These are phyloP conservation scores for Beauveria asiatica DNA, from an alignment of 2,329 filamentous ascomycete species.

Conservation along the genomic window DNA sequence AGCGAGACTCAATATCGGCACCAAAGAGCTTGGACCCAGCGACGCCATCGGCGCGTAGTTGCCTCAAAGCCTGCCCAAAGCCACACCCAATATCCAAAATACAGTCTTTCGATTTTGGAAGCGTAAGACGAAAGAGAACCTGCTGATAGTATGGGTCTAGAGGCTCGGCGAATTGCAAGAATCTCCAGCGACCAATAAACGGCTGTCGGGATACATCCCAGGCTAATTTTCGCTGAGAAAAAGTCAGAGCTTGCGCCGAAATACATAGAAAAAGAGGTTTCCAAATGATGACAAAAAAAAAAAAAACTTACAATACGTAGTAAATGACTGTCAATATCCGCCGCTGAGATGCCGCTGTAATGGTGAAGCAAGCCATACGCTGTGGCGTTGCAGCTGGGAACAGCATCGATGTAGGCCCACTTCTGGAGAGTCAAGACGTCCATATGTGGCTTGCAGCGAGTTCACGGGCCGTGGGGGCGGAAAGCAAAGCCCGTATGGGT, in stretches of 20 bases:
- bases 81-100: conserved; percentile 44
- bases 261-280: neutral
- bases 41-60: conserved; percentile 42
- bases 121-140: conserved; percentile 32
- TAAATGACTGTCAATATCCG: conserved; percentile 28
- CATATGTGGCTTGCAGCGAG: conserved; percentile 18
- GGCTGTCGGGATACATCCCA: conserved; percentile 37
- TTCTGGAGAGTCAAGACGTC: conserved; percentile 26
- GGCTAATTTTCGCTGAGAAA: conserved; percentile 33
- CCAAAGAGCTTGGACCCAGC: conserved; percentile 39
- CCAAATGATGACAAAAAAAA: neutral
- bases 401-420: conserved; percentile 29
- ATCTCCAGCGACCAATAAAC: conserved; percentile 42
- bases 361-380: conserved; percentile 27
- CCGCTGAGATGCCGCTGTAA: conserved; percentile 30
- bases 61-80: conserved; percentile 41
- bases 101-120: conserved; percentile 28
- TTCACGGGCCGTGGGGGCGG: neutral
- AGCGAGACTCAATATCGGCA: conserved; percentile 38
- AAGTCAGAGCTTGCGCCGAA: neutral
- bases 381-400: conserved; percentile 29
- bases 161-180: conserved; percentile 34
- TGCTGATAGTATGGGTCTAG: conserved; percentile 34
- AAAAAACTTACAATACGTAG: conserved; percentile 24
- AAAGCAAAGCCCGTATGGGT: neutral